Base-by-base conservation (phyloP, 495 filamentous ascomycete genomes). In the Aspergillus mulundensis region DNA sequence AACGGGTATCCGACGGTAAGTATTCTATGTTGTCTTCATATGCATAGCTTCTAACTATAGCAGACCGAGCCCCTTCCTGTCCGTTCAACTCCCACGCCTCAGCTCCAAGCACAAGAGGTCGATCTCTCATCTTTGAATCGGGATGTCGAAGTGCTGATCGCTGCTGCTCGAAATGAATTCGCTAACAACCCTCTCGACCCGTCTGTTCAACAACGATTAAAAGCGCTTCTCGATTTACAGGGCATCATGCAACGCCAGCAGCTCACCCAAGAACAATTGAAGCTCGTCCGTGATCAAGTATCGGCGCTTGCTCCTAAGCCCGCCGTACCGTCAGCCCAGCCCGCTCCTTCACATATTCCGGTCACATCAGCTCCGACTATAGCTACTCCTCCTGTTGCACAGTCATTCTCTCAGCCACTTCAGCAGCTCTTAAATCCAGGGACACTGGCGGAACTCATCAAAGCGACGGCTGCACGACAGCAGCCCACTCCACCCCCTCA, bases 221-320 rank as follows among this genome's bases (percentile, higher is more conserved):
- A 92, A 69, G 90, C 92, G 18, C 80, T 97, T 61, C 72, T 95
- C 70, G 90, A 93, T 70, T 81, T 97, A 58, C 87, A 96, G 73
- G 81, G 70, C 44, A 84, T 96, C 64, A 74, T 97, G 70, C 81
- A 87, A 64, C 84, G 77, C 59, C 88, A 89, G 65, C 82, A 90
- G 62, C 81, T 96, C 63, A 84, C 88, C 44, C 86, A 84, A 65
- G 84, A 91, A 61, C 85, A 95, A 74, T 78, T 96, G 61, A 84
- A 84, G 68, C 77, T 86, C 65, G 84, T 96, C 62, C 84, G 85
- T 67, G 84, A 90, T 62, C 87, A 90, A 77, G 82, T 97, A 61
- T 79, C 84, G 61, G 81, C 84, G 60, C 80, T 95, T 61, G 78
- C 80, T 25, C 63, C 67, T 38, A 68, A 67, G 39, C 63, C 68